These are phyloP conservation scores for Suillus subaureus DNA, from an alignment of 768 basidiomycete species.

Conservation along the genomic window DNA sequence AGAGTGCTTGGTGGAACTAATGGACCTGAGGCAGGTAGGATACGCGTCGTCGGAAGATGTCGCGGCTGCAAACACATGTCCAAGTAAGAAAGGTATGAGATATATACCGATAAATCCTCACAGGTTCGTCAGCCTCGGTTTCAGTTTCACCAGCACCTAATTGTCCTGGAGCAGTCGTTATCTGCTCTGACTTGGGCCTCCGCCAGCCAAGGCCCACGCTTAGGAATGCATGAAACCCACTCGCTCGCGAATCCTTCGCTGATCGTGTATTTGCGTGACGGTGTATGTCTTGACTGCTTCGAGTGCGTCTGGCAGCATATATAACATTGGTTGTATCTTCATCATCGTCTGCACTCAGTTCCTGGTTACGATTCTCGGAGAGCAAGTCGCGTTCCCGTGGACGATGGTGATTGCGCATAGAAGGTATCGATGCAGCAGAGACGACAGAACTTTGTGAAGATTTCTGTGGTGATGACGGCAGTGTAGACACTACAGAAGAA, in stretches of 20 bases:
- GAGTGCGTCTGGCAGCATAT: conserved; percentile 25
- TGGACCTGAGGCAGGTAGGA: conserved; percentile 50
- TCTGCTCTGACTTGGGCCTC: conserved; percentile 43
- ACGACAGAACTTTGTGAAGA: background rate
- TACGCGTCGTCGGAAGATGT: conserved; percentile 71
- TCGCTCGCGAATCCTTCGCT: conserved; percentile 16
- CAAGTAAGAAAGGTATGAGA: conserved; percentile 7
- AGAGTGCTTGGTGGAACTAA: conserved; percentile 51
- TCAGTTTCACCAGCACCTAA: conserved; percentile 76
- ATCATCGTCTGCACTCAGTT: conserved; percentile 2
- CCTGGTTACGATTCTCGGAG: conserved; percentile 3
- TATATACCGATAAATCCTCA: conserved; percentile 37
- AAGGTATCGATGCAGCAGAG: background rate
- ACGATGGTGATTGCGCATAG: conserved; percentile 10
- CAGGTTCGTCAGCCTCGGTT: conserved; percentile 77
- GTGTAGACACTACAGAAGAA: background rate
- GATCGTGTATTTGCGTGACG: conserved; percentile 10
- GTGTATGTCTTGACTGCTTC: conserved; percentile 25
- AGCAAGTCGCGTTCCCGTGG: conserved; percentile 10
- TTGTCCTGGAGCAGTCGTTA: conserved; percentile 64
- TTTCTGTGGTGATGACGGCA: background rate
- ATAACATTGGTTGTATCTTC: conserved; percentile 15
- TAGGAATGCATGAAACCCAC: conserved; percentile 26
- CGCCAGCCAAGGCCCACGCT: conserved; percentile 32
- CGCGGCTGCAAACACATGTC: conserved; percentile 44